Evolutionary conservation across 306 rosid genomes (phyloP).

Genomic region (Trichosanthes cucumerina): DNA sequence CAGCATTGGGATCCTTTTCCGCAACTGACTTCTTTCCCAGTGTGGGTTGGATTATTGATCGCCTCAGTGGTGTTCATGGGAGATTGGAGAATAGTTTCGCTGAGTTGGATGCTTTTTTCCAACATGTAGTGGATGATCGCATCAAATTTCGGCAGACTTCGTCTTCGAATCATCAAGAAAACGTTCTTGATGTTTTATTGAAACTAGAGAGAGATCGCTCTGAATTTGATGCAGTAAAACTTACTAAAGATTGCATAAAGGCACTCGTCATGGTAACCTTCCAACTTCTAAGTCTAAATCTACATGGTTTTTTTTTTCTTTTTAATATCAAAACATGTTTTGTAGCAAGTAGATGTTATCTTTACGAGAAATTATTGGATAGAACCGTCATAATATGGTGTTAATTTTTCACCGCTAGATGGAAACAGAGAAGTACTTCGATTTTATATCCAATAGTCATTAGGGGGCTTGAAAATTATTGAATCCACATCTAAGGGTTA

Average conservation of each 20-base stretch:
- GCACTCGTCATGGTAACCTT: background rate
- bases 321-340: too few relatives aligned
- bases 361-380: too few relatives aligned
- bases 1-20: constrained; percentile 22
- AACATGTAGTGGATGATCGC: background rate
- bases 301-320: too few relatives aligned
- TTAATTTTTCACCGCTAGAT: too few relatives aligned
- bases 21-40: constrained; percentile 2
- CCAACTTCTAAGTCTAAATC: too few relatives aligned
- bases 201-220: background rate
- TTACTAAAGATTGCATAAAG: background rate
- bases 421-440: too few relatives aligned
- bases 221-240: background rate
- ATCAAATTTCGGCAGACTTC: background rate
- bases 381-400: too few relatives aligned
- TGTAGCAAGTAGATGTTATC: too few relatives aligned
- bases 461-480: too few relatives aligned
- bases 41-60: background rate
- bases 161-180: background rate
- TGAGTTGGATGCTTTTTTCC: background rate
- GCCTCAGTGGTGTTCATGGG: background rate
- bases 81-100: background rate
- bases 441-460: too few relatives aligned
- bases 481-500: too few relatives aligned
- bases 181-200: background rate